Percentiles rank a stretch among this genome's conserved stretches.
Conservation (phyloP, 352 stramenopile genomes). For the Globisporangium canariense region DNA sequence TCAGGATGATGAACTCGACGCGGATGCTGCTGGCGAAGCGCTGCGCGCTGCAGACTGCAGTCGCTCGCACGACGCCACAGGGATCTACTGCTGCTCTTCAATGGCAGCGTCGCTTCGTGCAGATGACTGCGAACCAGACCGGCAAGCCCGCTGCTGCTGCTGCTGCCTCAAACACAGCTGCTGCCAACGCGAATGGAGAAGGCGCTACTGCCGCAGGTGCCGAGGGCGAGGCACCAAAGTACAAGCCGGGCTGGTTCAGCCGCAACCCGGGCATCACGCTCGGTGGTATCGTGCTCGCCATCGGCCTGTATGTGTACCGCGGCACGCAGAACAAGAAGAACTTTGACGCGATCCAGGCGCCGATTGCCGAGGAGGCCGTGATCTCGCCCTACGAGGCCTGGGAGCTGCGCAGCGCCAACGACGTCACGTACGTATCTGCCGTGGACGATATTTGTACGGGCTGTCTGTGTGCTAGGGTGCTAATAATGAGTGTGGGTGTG, state of each 20-base stretch:
- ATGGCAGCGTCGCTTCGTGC: constrained; percentile 12
- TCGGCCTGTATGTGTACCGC: constrained; percentile 72
- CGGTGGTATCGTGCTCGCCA: constrained; percentile 61
- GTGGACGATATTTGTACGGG: not conserved
- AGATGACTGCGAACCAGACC: not conserved
- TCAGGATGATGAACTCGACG: constrained; percentile 8
- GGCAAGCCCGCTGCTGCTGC: constrained; percentile 2
- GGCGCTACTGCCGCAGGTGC: not conserved
- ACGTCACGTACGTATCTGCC: constrained; percentile 56
- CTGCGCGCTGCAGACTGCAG: not conserved
- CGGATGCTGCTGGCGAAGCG: constrained; percentile 1
- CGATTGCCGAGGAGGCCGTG: constrained; percentile 66
- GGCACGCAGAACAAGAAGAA: constrained; percentile 74
- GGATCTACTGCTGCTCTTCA: not conserved
- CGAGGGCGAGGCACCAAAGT: constrained; percentile 59
- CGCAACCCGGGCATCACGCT: constrained; percentile 79
- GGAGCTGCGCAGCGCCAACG: constrained; percentile 77
- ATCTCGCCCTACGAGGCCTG: constrained; percentile 86
- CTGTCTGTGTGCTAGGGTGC: not conserved
- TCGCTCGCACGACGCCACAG: not conserved
- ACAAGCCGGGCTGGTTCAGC: constrained; percentile 84
- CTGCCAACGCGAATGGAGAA: not conserved
- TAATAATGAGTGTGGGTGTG: not conserved
- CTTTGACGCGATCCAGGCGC: constrained; percentile 68
- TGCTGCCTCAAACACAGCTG: not conserved